Evolutionary conservation across 73 alveolate genomes (phyloP).

Genomic region (Effrenium voratum): DNA sequence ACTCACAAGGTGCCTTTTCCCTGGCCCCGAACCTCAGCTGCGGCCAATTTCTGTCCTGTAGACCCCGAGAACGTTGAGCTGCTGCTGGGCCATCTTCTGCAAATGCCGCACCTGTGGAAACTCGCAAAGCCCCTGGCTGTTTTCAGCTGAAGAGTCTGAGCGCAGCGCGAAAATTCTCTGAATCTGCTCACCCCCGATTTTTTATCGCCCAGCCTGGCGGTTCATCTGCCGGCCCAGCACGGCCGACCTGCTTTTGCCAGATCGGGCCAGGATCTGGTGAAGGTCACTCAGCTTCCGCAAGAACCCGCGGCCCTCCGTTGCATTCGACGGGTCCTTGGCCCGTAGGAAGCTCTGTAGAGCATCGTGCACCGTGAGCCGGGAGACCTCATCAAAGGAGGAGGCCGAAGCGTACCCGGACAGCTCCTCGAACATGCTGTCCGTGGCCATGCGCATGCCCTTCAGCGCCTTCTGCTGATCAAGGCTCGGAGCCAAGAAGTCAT

Average conservation of each 20-base stretch:
- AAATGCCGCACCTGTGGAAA: constrained; percentile 1
- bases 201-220: constrained; percentile 3
- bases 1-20: no score
- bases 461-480: neutral
- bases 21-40: neutral
- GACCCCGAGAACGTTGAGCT: constrained; percentile 28
- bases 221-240: constrained; percentile 32
- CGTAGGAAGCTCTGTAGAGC: constrained; percentile 24
- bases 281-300: neutral
- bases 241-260: constrained; percentile 3
- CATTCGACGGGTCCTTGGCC: neutral
- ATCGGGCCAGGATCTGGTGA: constrained; percentile 45
- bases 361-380: constrained; percentile 41
- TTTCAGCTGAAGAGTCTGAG: neutral
- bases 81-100: constrained; percentile 35
- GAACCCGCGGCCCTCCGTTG: neutral
- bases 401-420: constrained; percentile 32
- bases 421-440: constrained; percentile 13
- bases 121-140: neutral
- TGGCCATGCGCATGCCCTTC: neutral
- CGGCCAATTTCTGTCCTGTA: constrained; percentile 1
- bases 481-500: neutral
- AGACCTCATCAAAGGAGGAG: constrained; percentile 46
- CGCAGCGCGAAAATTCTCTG: neutral
- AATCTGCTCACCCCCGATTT: neutral